Evolutionary conservation across 441 rosid species (phyloP).

Genomic region (Aleurites moluccanus): DNA sequence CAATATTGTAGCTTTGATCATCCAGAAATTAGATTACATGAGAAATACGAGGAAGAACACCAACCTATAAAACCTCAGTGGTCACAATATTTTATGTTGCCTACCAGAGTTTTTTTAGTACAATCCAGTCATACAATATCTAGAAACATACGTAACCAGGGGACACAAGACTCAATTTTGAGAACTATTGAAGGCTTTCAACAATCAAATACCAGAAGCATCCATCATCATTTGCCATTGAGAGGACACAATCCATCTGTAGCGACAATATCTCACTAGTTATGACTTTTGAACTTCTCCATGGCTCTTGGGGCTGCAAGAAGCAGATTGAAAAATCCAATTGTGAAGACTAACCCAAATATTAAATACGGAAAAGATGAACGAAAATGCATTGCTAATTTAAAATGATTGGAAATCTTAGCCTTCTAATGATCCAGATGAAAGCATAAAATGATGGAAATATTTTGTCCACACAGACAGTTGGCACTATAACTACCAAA

Average conservation of each 20-base stretch:
- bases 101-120: constrained; percentile 5
- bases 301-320: constrained; percentile 70
- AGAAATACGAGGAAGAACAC: constrained; percentile 2
- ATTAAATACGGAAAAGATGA: no score
- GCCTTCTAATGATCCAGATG: not conserved
- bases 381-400: not conserved
- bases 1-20: constrained; percentile 14
- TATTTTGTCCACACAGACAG: not conserved
- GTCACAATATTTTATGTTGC: constrained; percentile 19
- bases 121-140: constrained; percentile 21
- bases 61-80: constrained; percentile 19
- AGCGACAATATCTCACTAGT: constrained; percentile 26
- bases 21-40: constrained; percentile 29
- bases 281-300: constrained; percentile 64
- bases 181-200: constrained; percentile 6
- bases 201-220: constrained; percentile 11
- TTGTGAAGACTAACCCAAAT: not conserved
- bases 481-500: no score
- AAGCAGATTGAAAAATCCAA: constrained; percentile 14
- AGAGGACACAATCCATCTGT: not conserved
- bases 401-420: not conserved
- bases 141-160: constrained; percentile 9
- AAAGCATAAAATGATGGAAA: not conserved
- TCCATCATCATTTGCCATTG: not conserved
- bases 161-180: constrained; percentile 9